These are phyloP conservation scores for Tieghemiomyces parasiticus DNA, from an alignment of 192 early-diverging fungal species.

Conservation along the genomic window DNA sequence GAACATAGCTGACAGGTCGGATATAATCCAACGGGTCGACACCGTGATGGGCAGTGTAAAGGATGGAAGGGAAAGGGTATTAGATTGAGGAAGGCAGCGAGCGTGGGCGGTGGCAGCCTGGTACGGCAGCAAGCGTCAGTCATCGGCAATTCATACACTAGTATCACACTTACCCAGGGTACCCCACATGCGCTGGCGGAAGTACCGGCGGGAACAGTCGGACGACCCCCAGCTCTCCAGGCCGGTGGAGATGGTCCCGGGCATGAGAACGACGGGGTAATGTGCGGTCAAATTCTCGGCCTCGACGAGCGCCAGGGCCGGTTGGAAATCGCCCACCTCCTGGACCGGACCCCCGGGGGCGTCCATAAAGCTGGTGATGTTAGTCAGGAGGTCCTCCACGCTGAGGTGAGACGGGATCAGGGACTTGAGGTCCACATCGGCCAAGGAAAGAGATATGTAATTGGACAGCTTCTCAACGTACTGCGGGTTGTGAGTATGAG, in stretches of 20 bases:
- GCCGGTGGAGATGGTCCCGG: slow-evolving; percentile 76
- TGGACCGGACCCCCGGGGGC: slow-evolving; percentile 3
- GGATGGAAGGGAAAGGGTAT: too few species aligned
- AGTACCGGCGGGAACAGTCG: slow-evolving; percentile 65
- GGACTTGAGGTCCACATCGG: slow-evolving; percentile 48
- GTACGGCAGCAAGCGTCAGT: too few species aligned
- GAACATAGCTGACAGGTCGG: slow-evolving; percentile 65
- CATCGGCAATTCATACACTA: too few species aligned
- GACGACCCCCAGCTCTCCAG: slow-evolving; percentile 78
- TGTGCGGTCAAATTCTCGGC: slow-evolving; percentile 20
- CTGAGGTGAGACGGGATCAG: slow-evolving; percentile 47
- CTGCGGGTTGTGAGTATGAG: slow-evolving; percentile 25
- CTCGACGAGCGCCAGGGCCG: slow-evolving; percentile 17
- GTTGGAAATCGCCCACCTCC: slow-evolving; percentile 24
- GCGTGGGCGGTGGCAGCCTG: too few species aligned
- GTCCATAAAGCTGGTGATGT: slow-evolving; percentile 38
- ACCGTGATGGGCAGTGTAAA: too few species aligned
- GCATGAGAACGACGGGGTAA: slow-evolving; percentile 64
- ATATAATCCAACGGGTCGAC: too few species aligned
- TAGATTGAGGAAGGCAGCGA: too few species aligned
- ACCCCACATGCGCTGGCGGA: slow-evolving; percentile 78
- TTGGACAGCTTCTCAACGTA: slow-evolving; percentile 26
- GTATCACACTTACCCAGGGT: slow-evolving; percentile 40
- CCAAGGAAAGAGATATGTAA: slow-evolving; percentile 25
- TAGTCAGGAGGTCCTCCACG: slow-evolving; percentile 53